Conservation (phyloP, 345 rosid species). For the Crucihimalaya himalaica region DNA sequence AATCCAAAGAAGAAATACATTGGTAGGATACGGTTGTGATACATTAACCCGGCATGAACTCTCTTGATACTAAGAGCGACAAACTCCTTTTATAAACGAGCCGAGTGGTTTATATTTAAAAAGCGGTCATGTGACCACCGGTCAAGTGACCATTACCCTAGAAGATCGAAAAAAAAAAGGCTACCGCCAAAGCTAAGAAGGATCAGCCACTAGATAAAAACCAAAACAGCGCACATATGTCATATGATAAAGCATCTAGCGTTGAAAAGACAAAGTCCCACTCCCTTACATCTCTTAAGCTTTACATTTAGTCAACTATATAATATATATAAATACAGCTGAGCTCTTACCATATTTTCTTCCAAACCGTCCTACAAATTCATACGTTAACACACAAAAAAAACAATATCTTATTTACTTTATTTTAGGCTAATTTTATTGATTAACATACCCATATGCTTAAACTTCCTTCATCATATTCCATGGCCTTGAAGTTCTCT, state of each 20-base stretch:
- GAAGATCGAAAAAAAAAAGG: background rate
- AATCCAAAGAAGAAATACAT: no score
- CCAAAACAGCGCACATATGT: constrained; percentile 15
- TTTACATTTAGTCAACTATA: constrained; percentile 41
- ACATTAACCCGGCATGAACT: no score
- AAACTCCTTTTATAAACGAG: no score
- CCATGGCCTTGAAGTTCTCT: constrained; percentile 57
- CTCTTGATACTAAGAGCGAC: no score
- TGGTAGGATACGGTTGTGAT: no score
- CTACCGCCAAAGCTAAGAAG: background rate
- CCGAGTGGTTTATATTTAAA: no score
- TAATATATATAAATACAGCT: constrained; percentile 14
- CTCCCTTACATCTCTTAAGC: constrained; percentile 35
- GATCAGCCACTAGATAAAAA: background rate
- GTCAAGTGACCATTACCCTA: background rate
- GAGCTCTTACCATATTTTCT: constrained; percentile 10
- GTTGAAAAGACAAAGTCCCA: constrained; percentile 42
- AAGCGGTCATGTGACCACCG: background rate
- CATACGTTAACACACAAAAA: constrained; percentile 12
- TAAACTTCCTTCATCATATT: constrained; percentile 24
- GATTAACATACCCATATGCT: constrained; percentile 6
- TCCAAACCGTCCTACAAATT: constrained; percentile 22
- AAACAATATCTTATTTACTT: background rate
- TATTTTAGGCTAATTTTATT: constrained; percentile 24
- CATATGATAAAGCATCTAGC: constrained; percentile 22